Percentiles rank a stretch among this genome's conserved stretches.
phyloP scores from a whole-genome alignment of 169 alveolate species.

The Eimeria falciformis region DNA sequence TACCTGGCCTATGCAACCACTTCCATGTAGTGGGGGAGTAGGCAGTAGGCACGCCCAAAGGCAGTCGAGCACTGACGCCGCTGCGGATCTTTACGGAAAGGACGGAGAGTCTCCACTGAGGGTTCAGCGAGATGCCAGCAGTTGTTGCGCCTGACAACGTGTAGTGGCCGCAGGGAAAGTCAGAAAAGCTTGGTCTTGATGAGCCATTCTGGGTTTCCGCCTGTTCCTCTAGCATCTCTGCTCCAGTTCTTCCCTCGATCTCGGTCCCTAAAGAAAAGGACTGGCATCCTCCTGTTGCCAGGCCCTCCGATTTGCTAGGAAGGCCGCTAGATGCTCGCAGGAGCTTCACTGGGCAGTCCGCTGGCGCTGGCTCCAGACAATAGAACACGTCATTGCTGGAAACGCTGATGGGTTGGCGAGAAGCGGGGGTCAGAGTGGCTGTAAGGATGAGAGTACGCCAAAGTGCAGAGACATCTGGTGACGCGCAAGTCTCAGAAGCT shows the following conservation, averaged over 20 bases:
- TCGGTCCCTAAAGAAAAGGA: too few relatives aligned
- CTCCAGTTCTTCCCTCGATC: too few relatives aligned
- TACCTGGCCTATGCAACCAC: constrained; percentile 60
- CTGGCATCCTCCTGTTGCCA: not conserved
- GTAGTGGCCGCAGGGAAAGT: not conserved
- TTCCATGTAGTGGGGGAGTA: constrained; percentile 40
- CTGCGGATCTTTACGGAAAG: constrained; percentile 28
- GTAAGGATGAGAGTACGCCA: constrained; percentile 34
- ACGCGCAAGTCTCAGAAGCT: not conserved
- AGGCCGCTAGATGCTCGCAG: not conserved
- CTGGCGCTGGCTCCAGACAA: constrained; percentile 55
- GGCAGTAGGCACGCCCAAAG: constrained; percentile 37
- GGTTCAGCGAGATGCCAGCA: not conserved
- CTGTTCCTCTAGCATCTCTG: too few relatives aligned
- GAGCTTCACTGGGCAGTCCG: constrained; percentile 1
- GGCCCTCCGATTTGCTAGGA: constrained; percentile 12
- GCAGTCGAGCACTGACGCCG: constrained; percentile 59
- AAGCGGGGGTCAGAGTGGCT: not conserved
- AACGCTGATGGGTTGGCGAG: constrained; percentile 18
- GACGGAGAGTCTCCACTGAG: not conserved
- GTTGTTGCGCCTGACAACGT: not conserved
- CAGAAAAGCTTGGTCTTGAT: too few relatives aligned
- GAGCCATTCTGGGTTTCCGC: too few relatives aligned
- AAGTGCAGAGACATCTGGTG: not conserved
- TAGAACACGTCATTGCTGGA: constrained; percentile 45